A percentile compares a stretch with the other conserved stretches of the same genome.
Conservation (phyloP, 495 filamentous ascomycete species). For the Articulospora tetracladia region DNA sequence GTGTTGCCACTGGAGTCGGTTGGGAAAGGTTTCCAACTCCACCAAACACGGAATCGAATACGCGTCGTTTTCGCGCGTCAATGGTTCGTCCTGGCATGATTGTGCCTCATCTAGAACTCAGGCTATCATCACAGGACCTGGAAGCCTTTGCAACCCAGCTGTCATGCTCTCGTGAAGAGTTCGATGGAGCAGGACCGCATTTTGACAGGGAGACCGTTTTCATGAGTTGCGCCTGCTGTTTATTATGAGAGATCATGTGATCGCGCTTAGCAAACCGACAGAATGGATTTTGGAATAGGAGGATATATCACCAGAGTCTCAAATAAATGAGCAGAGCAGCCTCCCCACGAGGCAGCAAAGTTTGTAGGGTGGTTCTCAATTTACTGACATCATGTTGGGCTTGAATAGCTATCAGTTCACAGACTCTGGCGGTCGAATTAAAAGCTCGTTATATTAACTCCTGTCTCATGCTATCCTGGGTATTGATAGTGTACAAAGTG, state of each 20-base stretch:
- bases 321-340: too few species aligned
- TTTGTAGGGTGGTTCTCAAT: too few species aligned
- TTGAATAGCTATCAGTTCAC: too few species aligned
- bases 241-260: too few species aligned
- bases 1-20: slow-evolving; percentile 39
- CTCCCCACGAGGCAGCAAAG: too few species aligned
- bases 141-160: too few species aligned
- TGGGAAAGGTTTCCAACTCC: slow-evolving; percentile 26
- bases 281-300: too few species aligned
- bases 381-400: neutral
- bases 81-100: slow-evolving; percentile 8
- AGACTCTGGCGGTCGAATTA: neutral
- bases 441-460: neutral
- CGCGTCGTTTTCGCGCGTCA: slow-evolving; percentile 26
- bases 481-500: slow-evolving; percentile 8
- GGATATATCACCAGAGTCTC: too few species aligned
- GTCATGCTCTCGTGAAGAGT: too few species aligned
- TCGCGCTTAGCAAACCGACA: too few species aligned
- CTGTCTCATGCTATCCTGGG: neutral
- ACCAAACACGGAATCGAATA: slow-evolving; percentile 51
- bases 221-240: neutral
- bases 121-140: neutral
- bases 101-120: neutral
- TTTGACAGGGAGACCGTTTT: too few species aligned
- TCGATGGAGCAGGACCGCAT: too few species aligned